These are phyloP conservation scores for Sclerotinia borealis DNA, from an alignment of 2,329 filamentous ascomycete genomes.

Conservation along the genomic window DNA sequence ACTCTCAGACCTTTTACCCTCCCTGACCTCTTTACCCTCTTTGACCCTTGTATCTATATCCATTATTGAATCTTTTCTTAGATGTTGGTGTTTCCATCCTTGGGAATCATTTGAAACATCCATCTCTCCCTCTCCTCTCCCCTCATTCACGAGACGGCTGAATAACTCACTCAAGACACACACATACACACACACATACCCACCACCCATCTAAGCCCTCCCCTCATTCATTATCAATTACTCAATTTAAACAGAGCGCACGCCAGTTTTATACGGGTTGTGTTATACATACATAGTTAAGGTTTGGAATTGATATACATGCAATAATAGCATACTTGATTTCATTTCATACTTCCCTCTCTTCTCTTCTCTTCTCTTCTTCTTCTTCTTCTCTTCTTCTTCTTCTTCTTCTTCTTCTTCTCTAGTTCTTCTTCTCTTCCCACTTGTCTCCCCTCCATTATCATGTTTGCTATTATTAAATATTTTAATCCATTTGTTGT, in stretches of 20 bases:
- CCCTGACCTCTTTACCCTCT: not conserved
- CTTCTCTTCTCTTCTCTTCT: not conserved
- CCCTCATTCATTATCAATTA: not conserved
- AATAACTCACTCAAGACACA: not conserved
- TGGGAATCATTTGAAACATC: not conserved
- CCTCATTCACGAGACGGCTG: not conserved
- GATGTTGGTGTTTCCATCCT: not conserved
- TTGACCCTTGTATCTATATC: not conserved
- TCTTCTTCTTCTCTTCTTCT: not conserved
- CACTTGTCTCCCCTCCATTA: not conserved
- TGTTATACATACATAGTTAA: not conserved
- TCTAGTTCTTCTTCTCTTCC: not conserved
- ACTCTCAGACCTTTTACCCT: not conserved
- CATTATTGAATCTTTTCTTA: not conserved
- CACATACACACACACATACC: not conserved
- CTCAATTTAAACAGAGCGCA: not conserved
- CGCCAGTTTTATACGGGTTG: not conserved
- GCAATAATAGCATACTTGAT: too few species aligned
- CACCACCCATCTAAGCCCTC: not conserved
- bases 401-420: not conserved
- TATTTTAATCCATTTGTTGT: not conserved
- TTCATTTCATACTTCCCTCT: not conserved
- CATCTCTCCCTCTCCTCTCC: not conserved
- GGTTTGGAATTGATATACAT: not conserved
- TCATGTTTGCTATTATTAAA: constrained; percentile 1